Percentiles rank a stretch among this genome's conserved stretches.
These are phyloP conservation scores for Fusarium hainanense DNA, from an alignment of 2,329 filamentous ascomycete species.

Conservation along the genomic window DNA sequence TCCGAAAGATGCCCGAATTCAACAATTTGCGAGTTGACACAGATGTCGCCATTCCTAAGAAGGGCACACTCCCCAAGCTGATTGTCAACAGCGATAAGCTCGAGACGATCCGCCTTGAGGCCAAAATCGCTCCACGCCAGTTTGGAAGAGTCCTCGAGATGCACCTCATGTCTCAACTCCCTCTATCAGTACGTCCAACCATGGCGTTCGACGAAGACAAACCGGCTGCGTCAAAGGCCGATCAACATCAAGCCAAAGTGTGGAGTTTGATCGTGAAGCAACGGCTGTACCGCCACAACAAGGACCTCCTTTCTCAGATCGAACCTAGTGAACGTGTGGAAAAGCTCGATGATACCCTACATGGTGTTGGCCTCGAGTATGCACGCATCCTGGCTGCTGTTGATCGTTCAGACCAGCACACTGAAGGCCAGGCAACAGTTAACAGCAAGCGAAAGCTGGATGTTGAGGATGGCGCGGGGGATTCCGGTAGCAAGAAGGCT, in stretches of 20 bases:
- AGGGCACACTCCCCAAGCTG: constrained; percentile 58
- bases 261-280: constrained; percentile 84
- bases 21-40: constrained; percentile 66
- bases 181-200: constrained; percentile 65
- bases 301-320: constrained; percentile 75
- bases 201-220: constrained; percentile 57
- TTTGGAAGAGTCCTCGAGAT: constrained; percentile 81
- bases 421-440: constrained; percentile 15
- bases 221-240: constrained; percentile 60
- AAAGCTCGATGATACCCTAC: constrained; percentile 76
- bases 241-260: constrained; percentile 72
- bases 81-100: constrained; percentile 70
- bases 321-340: constrained; percentile 75
- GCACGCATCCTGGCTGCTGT: constrained; percentile 67
- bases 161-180: constrained; percentile 73
- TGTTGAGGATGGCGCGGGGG: constrained; percentile 42
- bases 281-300: constrained; percentile 79
- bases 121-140: constrained; percentile 81
- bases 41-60: constrained; percentile 59
- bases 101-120: constrained; percentile 66
- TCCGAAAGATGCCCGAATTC: constrained; percentile 71
- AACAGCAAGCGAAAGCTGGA: constrained; percentile 61
- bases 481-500: constrained; percentile 60
- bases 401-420: constrained; percentile 54
- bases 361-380: constrained; percentile 78